Conservation (phyloP, 768 basidiomycete genomes). For the Boletus tylopilopsis region DNA sequence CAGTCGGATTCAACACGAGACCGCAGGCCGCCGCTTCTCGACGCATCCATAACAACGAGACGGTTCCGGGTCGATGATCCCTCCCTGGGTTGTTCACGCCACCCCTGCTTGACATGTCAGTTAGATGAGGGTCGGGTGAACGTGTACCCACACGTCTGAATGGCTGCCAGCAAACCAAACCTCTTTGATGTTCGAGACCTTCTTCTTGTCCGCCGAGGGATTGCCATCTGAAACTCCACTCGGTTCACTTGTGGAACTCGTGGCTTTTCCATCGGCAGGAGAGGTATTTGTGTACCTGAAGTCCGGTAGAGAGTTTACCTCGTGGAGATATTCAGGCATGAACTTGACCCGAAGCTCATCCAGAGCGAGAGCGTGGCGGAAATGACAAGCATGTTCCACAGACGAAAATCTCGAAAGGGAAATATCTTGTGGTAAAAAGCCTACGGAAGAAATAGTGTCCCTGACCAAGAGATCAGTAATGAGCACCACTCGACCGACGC, state of each 20-base stretch:
- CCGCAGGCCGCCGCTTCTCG: slow-evolving; percentile 26
- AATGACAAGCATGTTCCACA: slow-evolving; percentile 7
- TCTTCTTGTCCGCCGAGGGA: not conserved
- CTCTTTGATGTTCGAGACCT: slow-evolving; percentile 40
- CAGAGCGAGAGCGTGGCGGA: slow-evolving; percentile 14
- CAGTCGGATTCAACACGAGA: slow-evolving; percentile 24
- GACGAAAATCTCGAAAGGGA: slow-evolving; percentile 3
- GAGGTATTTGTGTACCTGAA: slow-evolving; percentile 10
- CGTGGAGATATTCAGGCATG: slow-evolving; percentile 37
- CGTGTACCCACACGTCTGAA: slow-evolving; percentile 30
- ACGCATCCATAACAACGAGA: slow-evolving; percentile 33
- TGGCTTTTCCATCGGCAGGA: not conserved
- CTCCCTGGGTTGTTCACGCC: slow-evolving; percentile 20
- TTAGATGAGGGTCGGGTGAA: too few species aligned
- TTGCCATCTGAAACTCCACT: not conserved
- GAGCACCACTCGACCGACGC: not conserved
- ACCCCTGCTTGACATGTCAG: slow-evolving; percentile 12
- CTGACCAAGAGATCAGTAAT: not conserved
- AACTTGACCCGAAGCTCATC: slow-evolving; percentile 38
- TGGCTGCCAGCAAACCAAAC: slow-evolving; percentile 63
- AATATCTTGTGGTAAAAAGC: slow-evolving; percentile 1
- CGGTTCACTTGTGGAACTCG: not conserved
- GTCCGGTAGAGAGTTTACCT: slow-evolving; percentile 21
- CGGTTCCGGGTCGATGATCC: slow-evolving; percentile 19
- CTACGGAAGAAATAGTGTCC: slow-evolving; percentile 15